A percentile compares a stretch with the other conserved stretches of the same genome.
These are phyloP conservation scores for Miscanthus lutarioriparius DNA, from an alignment of 176 grass and related monocot genomes.

Conservation along the genomic window DNA sequence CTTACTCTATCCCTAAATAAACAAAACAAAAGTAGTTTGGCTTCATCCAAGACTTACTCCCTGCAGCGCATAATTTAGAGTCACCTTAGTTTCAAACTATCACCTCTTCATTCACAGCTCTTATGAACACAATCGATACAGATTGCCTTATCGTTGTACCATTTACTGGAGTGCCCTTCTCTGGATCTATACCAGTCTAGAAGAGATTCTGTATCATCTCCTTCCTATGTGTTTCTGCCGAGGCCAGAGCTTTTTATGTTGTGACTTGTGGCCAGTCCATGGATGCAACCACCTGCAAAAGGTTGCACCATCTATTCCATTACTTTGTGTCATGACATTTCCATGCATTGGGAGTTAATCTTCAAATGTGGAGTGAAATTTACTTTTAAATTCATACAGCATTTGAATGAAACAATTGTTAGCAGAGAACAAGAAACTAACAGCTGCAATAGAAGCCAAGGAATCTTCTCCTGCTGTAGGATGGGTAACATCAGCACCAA, in stretches of 20 bases:
- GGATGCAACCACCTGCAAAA: constrained; percentile 72
- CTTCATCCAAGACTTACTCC: too few relatives aligned
- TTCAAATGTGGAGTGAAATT: neutral
- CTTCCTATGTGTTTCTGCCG: constrained; percentile 54
- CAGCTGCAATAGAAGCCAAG: constrained; percentile 60
- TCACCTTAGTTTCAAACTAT: too few relatives aligned
- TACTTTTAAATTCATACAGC: neutral
- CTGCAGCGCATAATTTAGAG: too few relatives aligned
- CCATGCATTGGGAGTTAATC: neutral
- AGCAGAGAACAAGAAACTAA: constrained; percentile 26
- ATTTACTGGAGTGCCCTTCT: constrained; percentile 4
- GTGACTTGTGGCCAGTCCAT: constrained; percentile 74
- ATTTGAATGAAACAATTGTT: neutral
- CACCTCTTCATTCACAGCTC: too few relatives aligned
- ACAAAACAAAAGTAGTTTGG: too few relatives aligned
- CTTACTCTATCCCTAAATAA: too few relatives aligned
- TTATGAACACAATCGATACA: neutral
- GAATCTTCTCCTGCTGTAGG: constrained; percentile 63
- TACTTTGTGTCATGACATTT: neutral
- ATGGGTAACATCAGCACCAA: constrained; percentile 77
- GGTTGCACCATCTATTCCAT: neutral
- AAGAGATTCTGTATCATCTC: constrained; percentile 76
- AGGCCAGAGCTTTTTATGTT: constrained; percentile 45
- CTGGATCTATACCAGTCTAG: constrained; percentile 31
- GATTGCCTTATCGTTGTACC: constrained; percentile 65